Percentiles rank a stretch among this genome's conserved stretches.
Evolutionary conservation across 1,139 yeast species (phyloP).

Genomic region (Pneumocystis wakefieldiae): DNA sequence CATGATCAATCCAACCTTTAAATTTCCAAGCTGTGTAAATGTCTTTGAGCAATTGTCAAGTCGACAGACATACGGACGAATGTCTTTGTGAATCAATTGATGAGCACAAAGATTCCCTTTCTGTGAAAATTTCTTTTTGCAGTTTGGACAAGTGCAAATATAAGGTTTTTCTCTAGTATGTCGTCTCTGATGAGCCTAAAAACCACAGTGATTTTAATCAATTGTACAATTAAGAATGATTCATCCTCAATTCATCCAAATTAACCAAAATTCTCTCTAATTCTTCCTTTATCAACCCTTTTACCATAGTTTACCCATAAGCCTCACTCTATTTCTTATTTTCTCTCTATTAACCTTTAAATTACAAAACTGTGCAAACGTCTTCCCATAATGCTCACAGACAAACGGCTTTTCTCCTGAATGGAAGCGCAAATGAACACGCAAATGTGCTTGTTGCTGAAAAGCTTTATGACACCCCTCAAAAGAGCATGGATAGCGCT

Average conservation of each 20-base stretch:
- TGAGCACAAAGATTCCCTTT: neutral
- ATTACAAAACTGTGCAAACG: conserved; percentile 18
- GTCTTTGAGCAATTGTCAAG: neutral
- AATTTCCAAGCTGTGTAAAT: neutral
- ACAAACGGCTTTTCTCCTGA: conserved; percentile 7
- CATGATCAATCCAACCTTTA: neutral
- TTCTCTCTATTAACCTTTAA: neutral
- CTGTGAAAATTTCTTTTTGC: neutral
- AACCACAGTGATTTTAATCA: no score
- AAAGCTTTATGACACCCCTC: neutral
- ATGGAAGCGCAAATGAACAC: conserved; percentile 6
- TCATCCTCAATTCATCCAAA: no score
- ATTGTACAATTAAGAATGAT: no score
- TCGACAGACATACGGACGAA: neutral
- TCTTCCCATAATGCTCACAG: conserved; percentile 4
- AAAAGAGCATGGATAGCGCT: conserved; percentile 1
- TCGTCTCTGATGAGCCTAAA: neutral
- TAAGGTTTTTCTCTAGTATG: neutral
- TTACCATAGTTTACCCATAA: no score
- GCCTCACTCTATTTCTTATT: neutral
- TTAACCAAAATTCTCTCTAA: no score
- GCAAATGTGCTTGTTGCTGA: conserved; percentile 6
- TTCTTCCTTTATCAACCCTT: no score
- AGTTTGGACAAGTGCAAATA: neutral
- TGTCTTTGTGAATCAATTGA: neutral